phyloP scores from a whole-genome alignment of 2,329 filamentous ascomycete genomes.

The Clonostachys rosea region DNA sequence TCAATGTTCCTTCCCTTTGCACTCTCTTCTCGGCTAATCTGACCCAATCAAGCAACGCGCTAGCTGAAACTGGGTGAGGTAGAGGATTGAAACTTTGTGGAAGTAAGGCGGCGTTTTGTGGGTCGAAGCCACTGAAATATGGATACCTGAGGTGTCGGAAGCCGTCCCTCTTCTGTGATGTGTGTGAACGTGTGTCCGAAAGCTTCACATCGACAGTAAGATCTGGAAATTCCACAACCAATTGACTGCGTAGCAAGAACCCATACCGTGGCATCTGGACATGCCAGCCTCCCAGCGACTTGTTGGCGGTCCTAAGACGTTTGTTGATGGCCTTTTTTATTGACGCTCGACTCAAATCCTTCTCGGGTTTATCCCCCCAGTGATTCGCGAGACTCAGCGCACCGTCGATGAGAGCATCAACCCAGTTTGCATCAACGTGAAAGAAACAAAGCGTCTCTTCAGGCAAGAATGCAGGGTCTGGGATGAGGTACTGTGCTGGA shows the following conservation, averaged over 20 bases:
- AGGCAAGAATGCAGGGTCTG: neutral
- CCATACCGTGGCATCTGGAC: neutral
- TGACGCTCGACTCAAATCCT: neutral
- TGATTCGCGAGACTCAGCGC: constrained; percentile 30
- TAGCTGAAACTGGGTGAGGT: no score
- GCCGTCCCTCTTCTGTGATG: no score
- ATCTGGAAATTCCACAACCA: neutral
- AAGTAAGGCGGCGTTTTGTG: no score
- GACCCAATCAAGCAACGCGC: no score
- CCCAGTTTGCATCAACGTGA: constrained; percentile 29
- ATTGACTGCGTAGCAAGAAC: neutral
- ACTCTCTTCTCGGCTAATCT: no score
- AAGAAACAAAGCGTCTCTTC: constrained; percentile 29
- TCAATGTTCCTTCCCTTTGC: no score
- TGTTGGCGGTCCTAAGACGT: neutral
- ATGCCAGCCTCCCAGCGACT: neutral
- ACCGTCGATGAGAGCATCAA: constrained; percentile 29
- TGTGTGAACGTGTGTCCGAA: neutral
- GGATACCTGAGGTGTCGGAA: no score
- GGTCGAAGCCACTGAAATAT: no score
- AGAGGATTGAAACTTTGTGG: no score
- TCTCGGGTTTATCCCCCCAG: neutral
- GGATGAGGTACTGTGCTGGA: neutral
- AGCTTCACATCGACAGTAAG: neutral
- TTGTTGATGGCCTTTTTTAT: neutral